A percentile compares a stretch with the other conserved stretches of the same genome.
Conservation (phyloP, 148 eudicot genomes). For the Nyssa sinensis region DNA sequence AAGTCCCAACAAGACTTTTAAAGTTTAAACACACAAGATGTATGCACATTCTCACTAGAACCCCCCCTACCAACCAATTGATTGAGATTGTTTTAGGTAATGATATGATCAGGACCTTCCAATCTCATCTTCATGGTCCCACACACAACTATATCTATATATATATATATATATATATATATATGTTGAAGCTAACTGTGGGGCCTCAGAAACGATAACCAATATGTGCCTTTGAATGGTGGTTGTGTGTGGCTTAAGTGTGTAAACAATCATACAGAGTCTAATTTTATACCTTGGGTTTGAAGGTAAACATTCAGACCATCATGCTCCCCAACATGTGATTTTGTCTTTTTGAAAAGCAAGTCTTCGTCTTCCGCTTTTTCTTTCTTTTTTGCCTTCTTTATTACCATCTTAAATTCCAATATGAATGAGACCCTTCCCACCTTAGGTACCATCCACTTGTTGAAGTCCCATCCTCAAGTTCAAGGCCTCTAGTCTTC, state of each 20-base stretch:
- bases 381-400: neutral
- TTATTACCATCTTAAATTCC: no score
- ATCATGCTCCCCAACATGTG: neutral
- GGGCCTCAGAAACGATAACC: no score
- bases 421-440: no score
- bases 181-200: no score
- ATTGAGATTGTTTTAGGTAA: neutral
- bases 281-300: neutral
- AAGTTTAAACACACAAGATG: neutral
- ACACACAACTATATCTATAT: no score
- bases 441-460: no score
- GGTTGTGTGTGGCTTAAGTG: neutral
- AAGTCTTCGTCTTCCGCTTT: neutral
- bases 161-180: no score
- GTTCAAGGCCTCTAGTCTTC: no score
- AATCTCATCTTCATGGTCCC: neutral
- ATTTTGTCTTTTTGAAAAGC: neutral
- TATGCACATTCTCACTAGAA: neutral
- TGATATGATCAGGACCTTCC: neutral
- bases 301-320: conserved; percentile 8
- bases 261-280: neutral
- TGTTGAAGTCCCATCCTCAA: no score
- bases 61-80: neutral
- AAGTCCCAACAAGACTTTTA: neutral
- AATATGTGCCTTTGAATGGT: no score